These are phyloP conservation scores for Botrytis byssoidea DNA, from an alignment of 2,329 filamentous ascomycete genomes.

Conservation along the genomic window DNA sequence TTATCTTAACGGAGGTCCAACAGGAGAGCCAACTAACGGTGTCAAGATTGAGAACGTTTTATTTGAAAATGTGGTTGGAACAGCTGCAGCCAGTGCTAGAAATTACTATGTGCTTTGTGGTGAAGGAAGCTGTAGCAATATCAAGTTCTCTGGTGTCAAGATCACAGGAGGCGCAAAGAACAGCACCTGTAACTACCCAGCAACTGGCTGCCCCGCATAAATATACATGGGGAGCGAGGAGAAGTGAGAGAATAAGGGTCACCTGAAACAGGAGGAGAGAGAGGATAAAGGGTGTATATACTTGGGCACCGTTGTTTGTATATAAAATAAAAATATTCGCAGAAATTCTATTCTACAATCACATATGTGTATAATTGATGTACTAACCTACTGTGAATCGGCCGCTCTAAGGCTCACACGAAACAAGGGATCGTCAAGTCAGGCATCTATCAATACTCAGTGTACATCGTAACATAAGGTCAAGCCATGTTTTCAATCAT, in stretches of 20 bases:
- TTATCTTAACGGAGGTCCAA: slow-evolving; percentile 49
- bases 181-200: slow-evolving; percentile 38
- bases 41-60: slow-evolving; percentile 41
- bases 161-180: slow-evolving; percentile 32
- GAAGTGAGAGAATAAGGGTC: background rate
- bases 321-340: background rate
- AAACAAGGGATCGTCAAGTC: background rate
- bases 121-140: slow-evolving; percentile 41
- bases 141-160: slow-evolving; percentile 41
- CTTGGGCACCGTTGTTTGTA: background rate
- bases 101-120: slow-evolving; percentile 45
- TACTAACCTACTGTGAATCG: background rate
- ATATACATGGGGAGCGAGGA: no score
- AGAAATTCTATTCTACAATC: background rate
- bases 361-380: background rate
- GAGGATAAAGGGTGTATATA: background rate
- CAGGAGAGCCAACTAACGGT: slow-evolving; percentile 42
- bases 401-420: background rate
- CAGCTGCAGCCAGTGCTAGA: slow-evolving; percentile 31
- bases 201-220: slow-evolving; percentile 32
- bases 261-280: background rate
- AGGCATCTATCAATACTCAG: background rate
- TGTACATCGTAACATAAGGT: background rate
- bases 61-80: slow-evolving; percentile 42
- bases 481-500: background rate